Base-by-base conservation (phyloP, 139 green algal species). In the Volvox africanus region DNA sequence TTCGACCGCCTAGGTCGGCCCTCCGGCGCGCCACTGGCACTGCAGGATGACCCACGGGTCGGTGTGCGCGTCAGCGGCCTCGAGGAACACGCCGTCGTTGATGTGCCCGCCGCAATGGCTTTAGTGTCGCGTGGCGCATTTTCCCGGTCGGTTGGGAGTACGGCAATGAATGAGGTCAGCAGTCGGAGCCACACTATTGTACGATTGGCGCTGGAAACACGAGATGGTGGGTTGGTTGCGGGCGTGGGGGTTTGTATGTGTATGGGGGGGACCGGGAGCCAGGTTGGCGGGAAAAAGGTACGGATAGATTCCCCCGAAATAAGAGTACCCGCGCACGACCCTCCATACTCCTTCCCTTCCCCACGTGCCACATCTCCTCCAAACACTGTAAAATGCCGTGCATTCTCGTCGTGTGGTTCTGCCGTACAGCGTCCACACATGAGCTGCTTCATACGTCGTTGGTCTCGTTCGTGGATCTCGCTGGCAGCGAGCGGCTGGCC, bases 401-500 rank as follows among this genome's bases (percentile, higher is more conserved):
- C 44, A 55, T 55, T 5, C 44, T 55, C 44, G 44, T 55, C 44
- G 44, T 55, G 9, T 9, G 9, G 9, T 55, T 55, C 44, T 55
- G 44, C 44, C 44, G 44, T 55, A 55, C 44, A 80, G 67, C 69
- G n/a, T 12, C 33, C 28, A 68, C 82, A 69, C 73, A 61, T 28
- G 21, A 88, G 18, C 83, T 88, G 44, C 79, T 77, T n/a, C 73
- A 81, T 81, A 93, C 88, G 0, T 65, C 88, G 11, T 61, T 88
- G 65, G 69, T 96, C 0, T 93, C 94, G 73, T 88, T 95, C 44
- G 92, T 96, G 86, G 94, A 96, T 73, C 92, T 96, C 68, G 94
- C 94, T 1, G 94, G 94, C 20, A 91, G 69, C 61, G 94, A 96
- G 91, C 87, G 93, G 16, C 78, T 95, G 86, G 68, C 65, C 44